phyloP scores from a whole-genome alignment of 345 rosid species.

The Passiflora organensis region DNA sequence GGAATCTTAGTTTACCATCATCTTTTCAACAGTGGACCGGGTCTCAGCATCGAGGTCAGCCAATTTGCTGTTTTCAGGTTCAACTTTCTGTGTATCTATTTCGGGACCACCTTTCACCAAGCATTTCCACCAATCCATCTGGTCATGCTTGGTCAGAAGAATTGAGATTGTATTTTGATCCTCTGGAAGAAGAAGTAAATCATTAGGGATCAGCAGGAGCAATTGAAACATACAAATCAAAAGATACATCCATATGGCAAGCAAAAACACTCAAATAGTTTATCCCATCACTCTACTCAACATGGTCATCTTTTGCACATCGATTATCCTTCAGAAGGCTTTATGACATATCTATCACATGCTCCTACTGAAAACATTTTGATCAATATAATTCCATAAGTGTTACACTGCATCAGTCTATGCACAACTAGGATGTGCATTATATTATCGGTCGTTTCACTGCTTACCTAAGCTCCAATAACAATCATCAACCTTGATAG shows the following conservation, averaged over 20 bases:
- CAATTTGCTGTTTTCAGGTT: constrained; percentile 81
- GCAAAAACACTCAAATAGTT: too few relatives aligned
- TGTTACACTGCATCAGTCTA: too few relatives aligned
- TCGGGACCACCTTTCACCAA: constrained; percentile 80
- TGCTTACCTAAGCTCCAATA: constrained; percentile 89
- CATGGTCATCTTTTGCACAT: too few relatives aligned
- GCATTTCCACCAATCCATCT: constrained; percentile 94
- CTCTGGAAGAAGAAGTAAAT: constrained; percentile 34
- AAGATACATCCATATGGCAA: too few relatives aligned
- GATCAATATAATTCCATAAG: too few relatives aligned
- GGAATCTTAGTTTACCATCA: constrained; percentile 53
- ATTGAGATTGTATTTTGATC: constrained; percentile 56
- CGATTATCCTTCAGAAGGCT: too few relatives aligned
- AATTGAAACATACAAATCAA: background rate
- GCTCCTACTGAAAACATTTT: too few relatives aligned
- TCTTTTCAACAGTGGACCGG: constrained; percentile 71
- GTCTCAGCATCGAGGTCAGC: constrained; percentile 82
- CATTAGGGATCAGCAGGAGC: background rate
- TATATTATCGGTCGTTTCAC: background rate
- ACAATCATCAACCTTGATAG: constrained; percentile 76
- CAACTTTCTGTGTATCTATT: constrained; percentile 88
- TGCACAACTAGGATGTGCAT: too few relatives aligned
- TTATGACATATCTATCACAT: too few relatives aligned
- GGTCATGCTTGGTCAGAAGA: constrained; percentile 83
- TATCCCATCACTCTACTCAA: too few relatives aligned